Conservation (phyloP, 352 stramenopile genomes). For the Pythium myriotylum region DNA sequence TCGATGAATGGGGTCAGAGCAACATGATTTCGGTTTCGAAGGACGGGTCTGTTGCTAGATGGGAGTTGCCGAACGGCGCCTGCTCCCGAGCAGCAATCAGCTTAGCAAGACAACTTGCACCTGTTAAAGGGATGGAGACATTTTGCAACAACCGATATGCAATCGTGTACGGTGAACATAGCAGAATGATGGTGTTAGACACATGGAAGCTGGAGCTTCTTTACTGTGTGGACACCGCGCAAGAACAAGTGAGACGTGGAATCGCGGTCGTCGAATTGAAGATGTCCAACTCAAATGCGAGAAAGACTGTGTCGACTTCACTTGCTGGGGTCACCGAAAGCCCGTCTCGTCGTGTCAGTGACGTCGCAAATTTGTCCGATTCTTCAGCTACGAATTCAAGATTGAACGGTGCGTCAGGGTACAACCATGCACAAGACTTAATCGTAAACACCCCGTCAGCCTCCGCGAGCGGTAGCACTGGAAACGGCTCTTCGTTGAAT, state of each 20-base stretch:
- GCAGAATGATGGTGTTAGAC: conserved; percentile 78
- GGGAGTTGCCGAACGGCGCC: conserved; percentile 68
- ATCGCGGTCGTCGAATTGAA: conserved; percentile 64
- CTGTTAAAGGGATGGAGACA: conserved; percentile 72
- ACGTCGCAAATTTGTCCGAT: not conserved
- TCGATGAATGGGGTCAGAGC: conserved; percentile 79
- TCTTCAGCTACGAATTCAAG: not conserved
- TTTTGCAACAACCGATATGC: conserved; percentile 72
- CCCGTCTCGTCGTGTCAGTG: conserved; percentile 11
- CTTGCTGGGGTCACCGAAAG: conserved; percentile 18
- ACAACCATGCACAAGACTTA: not conserved
- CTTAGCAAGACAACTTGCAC: conserved; percentile 60
- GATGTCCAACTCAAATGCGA: conserved; percentile 20
- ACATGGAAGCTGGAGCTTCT: conserved; percentile 73
- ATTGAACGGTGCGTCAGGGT: conserved; percentile 20
- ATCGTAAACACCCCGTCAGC: not conserved
- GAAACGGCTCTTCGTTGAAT: not conserved
- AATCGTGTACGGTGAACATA: conserved; percentile 69
- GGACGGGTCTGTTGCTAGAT: conserved; percentile 57
- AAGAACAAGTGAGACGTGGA: conserved; percentile 79
- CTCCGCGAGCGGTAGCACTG: not conserved
- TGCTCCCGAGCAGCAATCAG: conserved; percentile 56
- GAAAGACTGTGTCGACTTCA: conserved; percentile 20
- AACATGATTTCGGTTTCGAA: conserved; percentile 64
- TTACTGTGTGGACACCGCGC: conserved; percentile 75